Evolutionary conservation across 768 basidiomycete species (phyloP), one percentile per base, ranked within the genome.

Genomic region (Dacryopinax primogenitus): DNA sequence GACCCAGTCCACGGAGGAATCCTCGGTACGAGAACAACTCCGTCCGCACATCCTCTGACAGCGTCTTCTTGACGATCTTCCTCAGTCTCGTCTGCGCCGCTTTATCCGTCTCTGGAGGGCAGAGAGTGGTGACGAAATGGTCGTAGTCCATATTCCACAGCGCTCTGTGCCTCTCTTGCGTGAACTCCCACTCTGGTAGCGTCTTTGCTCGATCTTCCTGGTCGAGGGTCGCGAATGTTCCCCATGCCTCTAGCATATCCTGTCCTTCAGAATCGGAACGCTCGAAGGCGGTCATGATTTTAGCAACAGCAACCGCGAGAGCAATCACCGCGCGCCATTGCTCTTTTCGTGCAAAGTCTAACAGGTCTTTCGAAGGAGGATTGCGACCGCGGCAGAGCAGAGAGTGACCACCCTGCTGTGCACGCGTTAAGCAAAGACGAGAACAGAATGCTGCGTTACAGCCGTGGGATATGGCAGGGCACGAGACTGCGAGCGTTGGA

Each of bases 301-400:
- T 77, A 45, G 85, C 84, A 0, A 88, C 83, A 68, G 82, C 83
- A 63, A 86, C 84, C 0, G 82, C 76, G 33, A 89, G 79, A 1
- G 89, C 89, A 69, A 90, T 85, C 16, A 92, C 75, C 3, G 84
- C 86, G 80, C 90, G 83, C 86, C 88, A 90, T 63, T 83, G 74
- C 11, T 78, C 74, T n/a, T 79, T 75, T 63, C 83, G 78, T 13
- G 84, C 84, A 68, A 83, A 85, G 45, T 77, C 77, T 16, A 90
- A 69, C 1, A 93, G 79, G 0, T 84, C 80, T 1, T 77, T 73
- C 2, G 81, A 82, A 4, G 83, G 83, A 0, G 88, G 88, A 72
- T 92, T 94, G 66, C 86, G 86, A 1, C 81, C 77, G 3, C 85
- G 79, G 69, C 92, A 94, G 12, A 93, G 77, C 2, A 92, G 75